Evolutionary conservation across 768 basidiomycete species (phyloP).

Genomic region (Mycena venus): DNA sequence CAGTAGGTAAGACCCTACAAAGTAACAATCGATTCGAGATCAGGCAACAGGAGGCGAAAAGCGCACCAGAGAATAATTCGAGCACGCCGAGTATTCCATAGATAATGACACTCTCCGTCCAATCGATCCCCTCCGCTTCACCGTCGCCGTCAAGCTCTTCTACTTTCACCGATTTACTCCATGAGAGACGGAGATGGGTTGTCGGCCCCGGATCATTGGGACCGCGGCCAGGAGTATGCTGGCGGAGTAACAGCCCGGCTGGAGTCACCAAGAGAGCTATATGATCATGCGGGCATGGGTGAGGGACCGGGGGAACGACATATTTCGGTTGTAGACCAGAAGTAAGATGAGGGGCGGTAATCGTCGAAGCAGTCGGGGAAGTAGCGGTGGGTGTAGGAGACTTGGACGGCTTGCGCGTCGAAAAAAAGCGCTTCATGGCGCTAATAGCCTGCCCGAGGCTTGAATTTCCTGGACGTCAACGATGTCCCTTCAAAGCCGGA

Average conservation of each 20-base stretch:
- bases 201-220: conserved; percentile 39
- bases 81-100: conserved; percentile 85
- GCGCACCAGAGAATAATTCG: conserved; percentile 78
- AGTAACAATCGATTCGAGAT: conserved; percentile 19
- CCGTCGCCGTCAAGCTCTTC: conserved; percentile 60
- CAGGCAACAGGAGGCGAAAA: conserved; percentile 19
- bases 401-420: conserved; percentile 45
- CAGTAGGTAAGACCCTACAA: conserved; percentile 79
- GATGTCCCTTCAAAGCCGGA: too few relatives aligned
- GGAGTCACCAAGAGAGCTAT: conserved; percentile 72
- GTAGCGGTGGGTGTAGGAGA: conserved; percentile 45
- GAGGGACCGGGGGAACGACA: conserved; percentile 76
- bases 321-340: conserved; percentile 72
- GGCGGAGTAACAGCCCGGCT: conserved; percentile 77
- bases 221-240: conserved; percentile 54
- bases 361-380: conserved; percentile 25
- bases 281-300: conserved; percentile 79
- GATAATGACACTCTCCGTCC: conserved; percentile 70
- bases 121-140: conserved; percentile 57
- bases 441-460: conserved; percentile 3
- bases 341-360: conserved; percentile 34
- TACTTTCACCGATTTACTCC: conserved; percentile 70
- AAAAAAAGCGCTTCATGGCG: conserved; percentile 59
- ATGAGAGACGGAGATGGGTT: conserved; percentile 65
- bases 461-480: not conserved